These are phyloP conservation scores for Eleusine indica DNA, from an alignment of 176 grass and related monocot genomes.

Conservation along the genomic window DNA sequence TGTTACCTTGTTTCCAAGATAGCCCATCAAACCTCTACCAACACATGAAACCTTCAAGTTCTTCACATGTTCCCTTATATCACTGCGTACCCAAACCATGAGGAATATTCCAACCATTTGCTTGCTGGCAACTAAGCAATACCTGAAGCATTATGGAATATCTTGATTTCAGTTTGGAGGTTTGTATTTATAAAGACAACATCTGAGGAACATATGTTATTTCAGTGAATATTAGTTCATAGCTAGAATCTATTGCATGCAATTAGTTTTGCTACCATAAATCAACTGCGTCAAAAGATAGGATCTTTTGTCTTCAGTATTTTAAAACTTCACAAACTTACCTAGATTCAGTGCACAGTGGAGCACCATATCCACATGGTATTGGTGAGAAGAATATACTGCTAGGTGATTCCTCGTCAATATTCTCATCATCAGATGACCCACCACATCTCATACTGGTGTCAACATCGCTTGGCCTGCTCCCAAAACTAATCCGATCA, in stretches of 20 bases:
- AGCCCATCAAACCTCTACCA: conserved; percentile 95
- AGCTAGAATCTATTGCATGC: neutral
- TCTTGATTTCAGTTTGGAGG: conserved; percentile 19
- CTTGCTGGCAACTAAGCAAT: conserved; percentile 92
- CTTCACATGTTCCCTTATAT: conserved; percentile 84
- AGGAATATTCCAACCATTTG: conserved; percentile 99
- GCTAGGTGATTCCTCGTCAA: conserved; percentile 82
- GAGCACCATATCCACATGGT: conserved; percentile 60
- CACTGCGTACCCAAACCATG: conserved; percentile 87
- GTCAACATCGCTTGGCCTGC: conserved; percentile 80
- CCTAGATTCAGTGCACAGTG: conserved; percentile 56
- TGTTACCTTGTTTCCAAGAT: conserved; percentile 93
- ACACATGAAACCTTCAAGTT: conserved; percentile 97
- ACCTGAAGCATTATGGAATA: conserved; percentile 52
- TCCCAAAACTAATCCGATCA: conserved; percentile 82
- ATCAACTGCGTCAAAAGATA: neutral
- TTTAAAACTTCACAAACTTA: conserved; percentile 32
- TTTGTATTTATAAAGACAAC: neutral
- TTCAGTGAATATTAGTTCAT: neutral
- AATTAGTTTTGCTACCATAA: neutral
- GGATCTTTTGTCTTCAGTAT: neutral
- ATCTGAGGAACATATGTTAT: neutral
- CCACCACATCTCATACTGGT: conserved; percentile 72
- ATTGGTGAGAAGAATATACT: conserved; percentile 75
- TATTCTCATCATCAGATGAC: conserved; percentile 88